Evolutionary conservation across 2,329 filamentous ascomycete species (phyloP), one percentile per base, ranked within the genome.

Genomic region (Simplicillium sp.): DNA sequence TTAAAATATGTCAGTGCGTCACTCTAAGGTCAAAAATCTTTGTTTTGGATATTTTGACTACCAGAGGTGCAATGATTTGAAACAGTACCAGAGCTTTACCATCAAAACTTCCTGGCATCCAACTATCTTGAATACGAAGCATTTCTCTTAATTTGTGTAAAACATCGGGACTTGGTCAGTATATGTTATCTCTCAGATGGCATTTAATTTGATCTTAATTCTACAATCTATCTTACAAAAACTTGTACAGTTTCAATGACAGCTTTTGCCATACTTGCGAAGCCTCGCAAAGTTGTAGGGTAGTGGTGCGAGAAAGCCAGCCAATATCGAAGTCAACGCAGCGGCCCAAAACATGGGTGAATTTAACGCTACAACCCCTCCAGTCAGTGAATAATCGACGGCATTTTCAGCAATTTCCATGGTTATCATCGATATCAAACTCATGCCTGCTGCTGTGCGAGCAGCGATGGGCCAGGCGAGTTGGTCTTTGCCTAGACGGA

Each of bases 361-460:
- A 2, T 64, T 58, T 11, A 76, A 51, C 1, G 60, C 55, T 1
- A 77, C 66, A 2, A 62, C 50, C 0, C 73, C 74, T 1, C 72
- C 70, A 0, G 73, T 77, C 1, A 77, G 55, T 42, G 71, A 65
- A 43, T 70, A 77, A 44, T 78, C 74, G 3, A 77, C 72, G 0
- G 58, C 44, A 45, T 77, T 77, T 48, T 77, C 67, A 0, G 67
- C 71, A 3, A 61, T 45, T 50, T 77, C 73, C 73, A 78, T 78
- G 0, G 73, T 70, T 2, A 75, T 9, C 74, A 77, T 77, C 0
- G 73, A 77, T 9, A 77, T 67, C 37, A 75, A 54, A 43, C 73
- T 77, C 74, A 77, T 78, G 1, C 74, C 74, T 16, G 68, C 65
- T 0, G 74, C 74, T 0, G 73, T 77, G 35, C 60, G 68, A 3